Conservation (phyloP, 2,329 filamentous ascomycete species). For the Ramularia endophylla region DNA sequence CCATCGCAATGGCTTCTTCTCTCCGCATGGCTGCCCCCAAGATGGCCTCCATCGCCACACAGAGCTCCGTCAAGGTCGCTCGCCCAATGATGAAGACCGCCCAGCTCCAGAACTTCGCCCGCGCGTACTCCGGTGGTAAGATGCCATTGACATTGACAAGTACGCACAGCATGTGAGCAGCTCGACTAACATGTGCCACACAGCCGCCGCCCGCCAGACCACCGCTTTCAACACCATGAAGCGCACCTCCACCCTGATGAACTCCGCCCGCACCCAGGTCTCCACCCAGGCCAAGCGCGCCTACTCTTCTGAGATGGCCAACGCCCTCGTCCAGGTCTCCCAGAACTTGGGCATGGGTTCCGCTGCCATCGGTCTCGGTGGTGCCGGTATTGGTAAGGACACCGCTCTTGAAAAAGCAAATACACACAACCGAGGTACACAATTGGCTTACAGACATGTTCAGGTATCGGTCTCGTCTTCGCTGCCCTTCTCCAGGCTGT, state of each 20-base stretch:
- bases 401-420: neutral
- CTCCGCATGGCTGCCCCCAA: slow-evolving; percentile 69
- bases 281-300: slow-evolving; percentile 47
- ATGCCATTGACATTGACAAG: slow-evolving; percentile 14
- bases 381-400: slow-evolving; percentile 18
- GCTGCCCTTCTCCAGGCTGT: slow-evolving; percentile 82
- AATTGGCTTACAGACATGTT: slow-evolving; percentile 57
- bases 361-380: slow-evolving; percentile 76
- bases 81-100: slow-evolving; percentile 54
- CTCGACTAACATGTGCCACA: slow-evolving; percentile 14
- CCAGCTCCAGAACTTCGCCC: slow-evolving; percentile 56
- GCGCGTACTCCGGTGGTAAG: slow-evolving; percentile 64
- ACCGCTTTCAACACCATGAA: slow-evolving; percentile 68
- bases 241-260: slow-evolving; percentile 55
- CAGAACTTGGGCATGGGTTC: slow-evolving; percentile 87
- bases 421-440: slow-evolving; percentile 1
- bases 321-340: slow-evolving; percentile 83
- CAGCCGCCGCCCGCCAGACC: slow-evolving; percentile 34
- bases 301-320: slow-evolving; percentile 84
- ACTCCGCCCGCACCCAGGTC: slow-evolving; percentile 26
- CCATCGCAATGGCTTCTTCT: slow-evolving; percentile 71
- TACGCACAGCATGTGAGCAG: slow-evolving; percentile 10
- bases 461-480: slow-evolving; percentile 89
- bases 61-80: slow-evolving; percentile 70
- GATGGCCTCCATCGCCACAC: slow-evolving; percentile 60